Conservation (phyloP, 2,329 filamentous ascomycete genomes). For the Aureobasidium sp. region DNA sequence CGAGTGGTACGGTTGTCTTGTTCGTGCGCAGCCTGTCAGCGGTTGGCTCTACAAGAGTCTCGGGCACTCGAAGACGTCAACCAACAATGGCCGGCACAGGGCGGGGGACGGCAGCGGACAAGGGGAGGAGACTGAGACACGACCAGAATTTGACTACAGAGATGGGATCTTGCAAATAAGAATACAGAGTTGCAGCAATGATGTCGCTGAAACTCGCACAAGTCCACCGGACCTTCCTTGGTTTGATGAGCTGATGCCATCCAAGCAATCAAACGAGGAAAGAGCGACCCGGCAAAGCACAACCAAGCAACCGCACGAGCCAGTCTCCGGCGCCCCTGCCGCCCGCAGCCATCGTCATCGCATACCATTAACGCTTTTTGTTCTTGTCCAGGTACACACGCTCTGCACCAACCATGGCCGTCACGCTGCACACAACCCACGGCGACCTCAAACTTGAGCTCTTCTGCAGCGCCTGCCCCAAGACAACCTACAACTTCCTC, state of each 20-base stretch:
- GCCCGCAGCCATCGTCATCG: neutral
- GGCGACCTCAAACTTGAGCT: constrained; percentile 93
- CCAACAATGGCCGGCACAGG: neutral
- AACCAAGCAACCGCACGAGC: constrained; percentile 8
- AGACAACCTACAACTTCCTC: constrained; percentile 85
- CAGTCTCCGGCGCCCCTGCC: neutral
- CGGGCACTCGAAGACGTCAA: neutral
- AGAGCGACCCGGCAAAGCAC: neutral
- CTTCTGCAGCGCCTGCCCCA: constrained; percentile 91
- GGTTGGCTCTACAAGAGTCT: neutral
- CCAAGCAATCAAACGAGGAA: neutral
- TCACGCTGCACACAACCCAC: constrained; percentile 71
- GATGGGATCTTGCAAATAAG: neutral
- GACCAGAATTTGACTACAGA: neutral
- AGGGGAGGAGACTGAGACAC: neutral
- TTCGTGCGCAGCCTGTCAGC: neutral
- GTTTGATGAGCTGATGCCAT: constrained; percentile 6
- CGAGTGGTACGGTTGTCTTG: neutral
- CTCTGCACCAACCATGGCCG: constrained; percentile 33
- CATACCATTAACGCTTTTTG: neutral
- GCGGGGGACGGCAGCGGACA: neutral
- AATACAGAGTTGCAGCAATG: neutral
- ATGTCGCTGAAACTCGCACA: constrained; percentile 6
- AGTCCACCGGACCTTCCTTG: neutral
- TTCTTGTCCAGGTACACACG: neutral